Conservation (phyloP, 2,329 filamentous ascomycete species). For the Stachybotrys chlorohalonatus region DNA sequence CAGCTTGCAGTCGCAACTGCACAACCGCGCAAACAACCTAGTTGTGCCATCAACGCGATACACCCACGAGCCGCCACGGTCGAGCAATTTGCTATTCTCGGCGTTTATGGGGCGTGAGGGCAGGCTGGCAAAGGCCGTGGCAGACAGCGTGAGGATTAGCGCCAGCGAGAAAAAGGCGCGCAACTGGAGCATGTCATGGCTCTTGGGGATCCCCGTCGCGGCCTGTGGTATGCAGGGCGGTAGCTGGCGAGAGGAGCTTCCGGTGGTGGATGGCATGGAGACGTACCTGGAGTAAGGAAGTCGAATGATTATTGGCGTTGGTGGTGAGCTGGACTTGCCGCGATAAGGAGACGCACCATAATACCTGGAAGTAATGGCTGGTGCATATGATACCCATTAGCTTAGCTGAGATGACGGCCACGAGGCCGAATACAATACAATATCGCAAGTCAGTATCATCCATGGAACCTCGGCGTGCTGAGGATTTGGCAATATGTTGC, state of each 20-base stretch:
- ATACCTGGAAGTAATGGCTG: background rate
- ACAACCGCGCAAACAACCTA: background rate
- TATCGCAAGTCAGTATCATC: too few relatives aligned
- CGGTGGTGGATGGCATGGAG: background rate
- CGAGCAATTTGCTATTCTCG: slow-evolving; percentile 3
- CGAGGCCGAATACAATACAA: too few relatives aligned
- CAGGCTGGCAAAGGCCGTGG: slow-evolving; percentile 5
- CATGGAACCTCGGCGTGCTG: too few relatives aligned
- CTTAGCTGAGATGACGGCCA: background rate
- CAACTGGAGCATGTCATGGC: slow-evolving; percentile 11
- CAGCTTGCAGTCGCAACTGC: slow-evolving; percentile 1
- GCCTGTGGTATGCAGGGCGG: background rate
- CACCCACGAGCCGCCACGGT: background rate
- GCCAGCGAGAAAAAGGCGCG: slow-evolving; percentile 13
- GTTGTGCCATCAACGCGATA: background rate
- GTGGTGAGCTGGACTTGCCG: background rate
- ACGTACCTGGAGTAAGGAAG: background rate
- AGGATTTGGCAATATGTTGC: background rate
- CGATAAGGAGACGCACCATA: background rate
- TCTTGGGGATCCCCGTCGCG: slow-evolving; percentile 12
- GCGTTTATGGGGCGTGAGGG: slow-evolving; percentile 6
- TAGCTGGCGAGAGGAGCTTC: background rate
- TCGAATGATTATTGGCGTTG: background rate
- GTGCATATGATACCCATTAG: background rate
- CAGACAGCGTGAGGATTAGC: slow-evolving; percentile 9